These are phyloP conservation scores for Bromus sterilis DNA, from an alignment of 176 grass and related monocot genomes.

Conservation along the genomic window DNA sequence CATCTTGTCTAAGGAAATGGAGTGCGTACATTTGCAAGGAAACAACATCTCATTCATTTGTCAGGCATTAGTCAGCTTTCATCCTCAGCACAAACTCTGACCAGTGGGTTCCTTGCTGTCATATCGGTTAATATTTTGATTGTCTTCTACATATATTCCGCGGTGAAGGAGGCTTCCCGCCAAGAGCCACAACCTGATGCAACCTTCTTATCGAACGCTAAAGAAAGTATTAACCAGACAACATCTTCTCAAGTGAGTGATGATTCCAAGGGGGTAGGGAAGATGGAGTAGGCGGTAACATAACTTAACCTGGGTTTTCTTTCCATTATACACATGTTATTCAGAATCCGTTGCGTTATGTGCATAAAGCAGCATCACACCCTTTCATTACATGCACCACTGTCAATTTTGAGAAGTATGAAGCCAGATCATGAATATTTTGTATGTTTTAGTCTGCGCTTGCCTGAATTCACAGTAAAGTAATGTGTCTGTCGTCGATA, in stretches of 20 bases:
- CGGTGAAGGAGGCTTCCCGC: constrained; percentile 46
- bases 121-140: constrained; percentile 84
- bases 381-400: not conserved
- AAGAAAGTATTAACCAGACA: constrained; percentile 63
- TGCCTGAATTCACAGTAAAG: not conserved
- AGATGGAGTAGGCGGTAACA: constrained; percentile 47
- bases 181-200: constrained; percentile 67
- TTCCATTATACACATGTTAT: not conserved
- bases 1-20: not conserved
- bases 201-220: constrained; percentile 66
- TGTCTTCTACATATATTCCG: constrained; percentile 67
- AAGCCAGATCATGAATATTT: not conserved
- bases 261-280: constrained; percentile 45
- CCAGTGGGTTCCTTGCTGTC: constrained; percentile 76
- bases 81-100: constrained; percentile 55
- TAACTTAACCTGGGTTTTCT: not conserved
- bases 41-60: not conserved
- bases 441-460: not conserved
- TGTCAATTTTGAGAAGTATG: constrained; percentile 10
- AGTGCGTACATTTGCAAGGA: not conserved
- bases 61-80: constrained; percentile 54
- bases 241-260: constrained; percentile 38
- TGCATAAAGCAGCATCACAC: not conserved
- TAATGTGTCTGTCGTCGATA: too few species aligned
- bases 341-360: not conserved